Evolutionary conservation across 2,329 filamentous ascomycete genomes (phyloP), one percentile per base, ranked within the genome.

Genomic region (Talaromyces sp.): DNA sequence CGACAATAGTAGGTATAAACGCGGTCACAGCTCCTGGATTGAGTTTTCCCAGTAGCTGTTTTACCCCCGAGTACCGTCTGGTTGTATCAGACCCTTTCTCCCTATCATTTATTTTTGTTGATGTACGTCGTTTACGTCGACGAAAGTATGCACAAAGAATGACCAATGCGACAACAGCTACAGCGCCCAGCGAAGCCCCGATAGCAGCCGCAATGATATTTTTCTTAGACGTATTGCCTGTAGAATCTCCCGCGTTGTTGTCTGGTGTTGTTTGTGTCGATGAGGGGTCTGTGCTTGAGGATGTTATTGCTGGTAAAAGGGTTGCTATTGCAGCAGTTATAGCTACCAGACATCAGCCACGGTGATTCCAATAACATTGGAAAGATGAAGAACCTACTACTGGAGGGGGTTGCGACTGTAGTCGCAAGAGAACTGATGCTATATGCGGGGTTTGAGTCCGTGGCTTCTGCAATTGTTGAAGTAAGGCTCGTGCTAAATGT

Each of bases 131-230:
- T 37, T 56, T 60, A 6, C 58, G 62, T 37, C 58, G 62, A 35
- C 48, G 48, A 23, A 63, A 31, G 28, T 60, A 63, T 40, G 42
- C n/a, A 52, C 44, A 63, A 14, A 63, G 31, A 33, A 60, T 25
- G 5, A 63, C 16, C 50, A 63, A 48, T 25, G 12, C 57, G n/a
- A 60, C 42, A 31, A 63, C 25, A 8, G 40, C 62, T 14, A 63
- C 39, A 42, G 62, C 62, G 5, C 57, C 62, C 12, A 63, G 33
- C 12, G 62, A 60, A 2, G 48, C 62, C 3, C 62, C 62, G 18
- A 63, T 31, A 2, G 62, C 62, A 37, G 58, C 62, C 8, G 50
- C 57, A 57, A 57, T 44, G 39, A 57, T 18, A 25, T 60, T 55
- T 42, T 33, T 57, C 33, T 44, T 59, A 9, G 57, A 56, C 14